Evolutionary conservation across 352 stramenopile genomes (phyloP).

Genomic region (Globisporangium nodosum): DNA sequence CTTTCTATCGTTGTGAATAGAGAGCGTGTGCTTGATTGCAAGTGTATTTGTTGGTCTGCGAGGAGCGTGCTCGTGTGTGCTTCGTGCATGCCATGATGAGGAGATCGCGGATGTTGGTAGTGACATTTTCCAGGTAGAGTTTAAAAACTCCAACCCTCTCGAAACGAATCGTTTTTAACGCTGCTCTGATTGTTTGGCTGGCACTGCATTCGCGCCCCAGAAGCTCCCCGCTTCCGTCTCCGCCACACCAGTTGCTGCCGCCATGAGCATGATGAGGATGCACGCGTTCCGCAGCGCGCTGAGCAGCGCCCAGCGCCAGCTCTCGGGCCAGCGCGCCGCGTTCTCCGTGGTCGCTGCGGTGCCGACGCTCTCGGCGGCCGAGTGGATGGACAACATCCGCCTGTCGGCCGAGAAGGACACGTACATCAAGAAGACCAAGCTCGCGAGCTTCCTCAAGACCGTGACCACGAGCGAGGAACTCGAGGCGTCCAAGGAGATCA

Average conservation of each 20-base stretch:
- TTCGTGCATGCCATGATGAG: neutral
- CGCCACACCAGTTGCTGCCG: neutral
- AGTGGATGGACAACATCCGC: slow-evolving; percentile 82
- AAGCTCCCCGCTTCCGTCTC: neutral
- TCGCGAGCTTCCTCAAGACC: slow-evolving; percentile 79
- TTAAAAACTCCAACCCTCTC: too few species aligned
- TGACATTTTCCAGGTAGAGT: neutral
- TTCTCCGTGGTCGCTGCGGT: slow-evolving; percentile 27
- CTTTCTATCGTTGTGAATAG: too few species aligned
- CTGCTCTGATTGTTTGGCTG: neutral
- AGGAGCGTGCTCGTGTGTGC: too few species aligned
- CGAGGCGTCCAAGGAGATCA: slow-evolving; percentile 77
- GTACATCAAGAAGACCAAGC: slow-evolving; percentile 79
- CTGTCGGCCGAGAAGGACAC: slow-evolving; percentile 65
- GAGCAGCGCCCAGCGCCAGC: slow-evolving; percentile 43
- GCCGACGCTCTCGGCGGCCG: slow-evolving; percentile 47
- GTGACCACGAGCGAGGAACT: slow-evolving; percentile 78
- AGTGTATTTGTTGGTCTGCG: too few species aligned
- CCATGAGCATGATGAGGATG: slow-evolving; percentile 30
- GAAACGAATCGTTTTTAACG: too few species aligned
- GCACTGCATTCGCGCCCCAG: neutral
- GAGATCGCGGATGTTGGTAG: neutral
- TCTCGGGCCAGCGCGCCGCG: slow-evolving; percentile 28
- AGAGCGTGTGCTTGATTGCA: too few species aligned
- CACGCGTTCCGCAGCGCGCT: slow-evolving; percentile 67